Conservation (phyloP, 2,329 filamentous ascomycete species). For the Alternaria brassicicola region DNA sequence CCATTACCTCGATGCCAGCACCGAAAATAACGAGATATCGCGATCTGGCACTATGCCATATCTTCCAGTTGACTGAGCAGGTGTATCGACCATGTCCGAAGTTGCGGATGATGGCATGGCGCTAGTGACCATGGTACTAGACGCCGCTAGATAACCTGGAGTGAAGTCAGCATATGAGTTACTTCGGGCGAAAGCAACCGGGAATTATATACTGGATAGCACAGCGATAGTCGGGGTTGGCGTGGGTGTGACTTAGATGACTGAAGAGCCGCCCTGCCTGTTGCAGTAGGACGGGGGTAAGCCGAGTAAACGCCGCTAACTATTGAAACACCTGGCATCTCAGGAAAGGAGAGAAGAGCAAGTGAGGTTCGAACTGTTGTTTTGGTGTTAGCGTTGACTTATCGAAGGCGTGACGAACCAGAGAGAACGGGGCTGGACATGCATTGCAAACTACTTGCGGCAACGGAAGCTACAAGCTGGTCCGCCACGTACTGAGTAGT, state of each 20-base stretch:
- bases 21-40: background rate
- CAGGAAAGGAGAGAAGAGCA: too few species aligned
- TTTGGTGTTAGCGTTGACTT: too few species aligned
- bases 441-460: background rate
- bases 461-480: background rate
- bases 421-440: too few species aligned
- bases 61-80: background rate
- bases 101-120: background rate
- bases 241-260: too few species aligned
- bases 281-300: too few species aligned
- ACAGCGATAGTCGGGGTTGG: background rate
- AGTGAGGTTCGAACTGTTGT: too few species aligned
- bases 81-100: background rate
- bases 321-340: too few species aligned
- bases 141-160: background rate
- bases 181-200: background rate
- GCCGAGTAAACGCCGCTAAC: too few species aligned
- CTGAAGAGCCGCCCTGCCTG: too few species aligned
- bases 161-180: background rate
- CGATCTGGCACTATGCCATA: background rate
- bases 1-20: background rate
- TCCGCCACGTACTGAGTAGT: background rate
- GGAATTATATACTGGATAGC: background rate
- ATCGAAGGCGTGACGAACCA: too few species aligned
- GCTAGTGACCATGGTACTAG: background rate